Conservation (phyloP, 441 rosid genomes). For the Syzygium malaccense region DNA sequence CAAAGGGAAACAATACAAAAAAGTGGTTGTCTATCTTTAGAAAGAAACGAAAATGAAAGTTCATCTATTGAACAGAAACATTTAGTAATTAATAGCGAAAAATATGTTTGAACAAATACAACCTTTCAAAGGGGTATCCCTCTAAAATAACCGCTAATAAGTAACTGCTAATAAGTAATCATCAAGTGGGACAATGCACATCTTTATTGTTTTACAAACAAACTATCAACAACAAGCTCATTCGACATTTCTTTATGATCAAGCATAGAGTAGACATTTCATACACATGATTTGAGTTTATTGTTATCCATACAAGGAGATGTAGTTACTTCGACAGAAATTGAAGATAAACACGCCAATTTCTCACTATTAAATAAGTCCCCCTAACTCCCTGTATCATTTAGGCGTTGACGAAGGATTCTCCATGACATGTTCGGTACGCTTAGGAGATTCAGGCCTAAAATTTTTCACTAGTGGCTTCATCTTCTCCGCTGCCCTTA, state of each 20-base stretch:
- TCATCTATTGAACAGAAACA: too few species aligned
- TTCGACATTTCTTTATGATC: background rate
- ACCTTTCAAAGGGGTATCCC: too few species aligned
- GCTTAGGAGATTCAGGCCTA: background rate
- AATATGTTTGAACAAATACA: too few species aligned
- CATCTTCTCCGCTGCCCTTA: conserved; percentile 26
- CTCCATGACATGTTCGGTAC: conserved; percentile 5
- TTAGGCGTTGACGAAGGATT: background rate
- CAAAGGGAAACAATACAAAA: too few species aligned
- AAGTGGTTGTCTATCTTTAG: too few species aligned
- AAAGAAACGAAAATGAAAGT: too few species aligned
- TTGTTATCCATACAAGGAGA: background rate
- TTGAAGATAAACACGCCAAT: background rate
- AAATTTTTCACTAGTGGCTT: conserved; percentile 23
- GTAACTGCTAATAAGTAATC: too few species aligned
- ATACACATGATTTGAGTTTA: background rate
- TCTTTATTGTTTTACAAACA: too few species aligned
- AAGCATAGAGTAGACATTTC: background rate
- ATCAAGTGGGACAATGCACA: too few species aligned
- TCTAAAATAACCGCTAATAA: too few species aligned
- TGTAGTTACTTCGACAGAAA: background rate
- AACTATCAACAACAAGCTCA: conserved; percentile 16
- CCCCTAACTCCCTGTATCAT: background rate
- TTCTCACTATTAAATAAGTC: background rate
- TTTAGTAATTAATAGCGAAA: too few species aligned